Conservation (phyloP, 805 yeast genomes). For the Myxozyma neglecta region DNA sequence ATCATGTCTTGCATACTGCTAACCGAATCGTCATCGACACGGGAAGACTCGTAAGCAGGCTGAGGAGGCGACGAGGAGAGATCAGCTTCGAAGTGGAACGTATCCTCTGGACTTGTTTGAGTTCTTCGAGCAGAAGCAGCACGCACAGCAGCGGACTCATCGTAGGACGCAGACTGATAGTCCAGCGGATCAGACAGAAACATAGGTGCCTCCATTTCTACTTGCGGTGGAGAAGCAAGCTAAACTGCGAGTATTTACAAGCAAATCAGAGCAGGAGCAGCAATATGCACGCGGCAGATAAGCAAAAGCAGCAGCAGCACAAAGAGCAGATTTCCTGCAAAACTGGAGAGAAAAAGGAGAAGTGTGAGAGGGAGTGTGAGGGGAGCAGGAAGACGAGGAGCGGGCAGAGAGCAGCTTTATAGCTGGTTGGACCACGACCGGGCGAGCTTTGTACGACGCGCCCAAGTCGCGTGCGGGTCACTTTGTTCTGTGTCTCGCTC, state of each 20-base stretch:
- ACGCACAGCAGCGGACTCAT: slow-evolving; percentile 1
- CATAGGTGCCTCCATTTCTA: slow-evolving; percentile 7
- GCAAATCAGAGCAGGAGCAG: neutral
- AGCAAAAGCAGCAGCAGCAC: neutral
- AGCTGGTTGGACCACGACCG: neutral
- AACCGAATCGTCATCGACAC: neutral
- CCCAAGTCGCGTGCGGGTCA: neutral
- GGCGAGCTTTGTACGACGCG: slow-evolving; percentile 2
- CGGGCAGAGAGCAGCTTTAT: neutral
- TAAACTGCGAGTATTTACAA: neutral
- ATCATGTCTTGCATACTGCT: neutral
- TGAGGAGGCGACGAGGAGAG: slow-evolving; percentile 17
- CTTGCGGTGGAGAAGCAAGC: neutral
- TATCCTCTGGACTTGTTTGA: neutral
- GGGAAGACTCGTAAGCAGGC: neutral
- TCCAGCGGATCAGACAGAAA: slow-evolving; percentile 20
- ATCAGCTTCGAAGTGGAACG: neutral
- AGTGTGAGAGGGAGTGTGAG: neutral
- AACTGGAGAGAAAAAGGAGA: neutral
- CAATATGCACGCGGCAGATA: no score
- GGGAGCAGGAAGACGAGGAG: neutral
- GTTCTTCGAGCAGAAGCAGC: neutral
- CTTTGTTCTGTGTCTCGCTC: neutral
- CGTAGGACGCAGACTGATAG: slow-evolving; percentile 9
- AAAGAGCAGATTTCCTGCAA: neutral